phyloP scores from a whole-genome alignment of 805 yeast genomes.

The Monosporozyma yasuniensis region DNA sequence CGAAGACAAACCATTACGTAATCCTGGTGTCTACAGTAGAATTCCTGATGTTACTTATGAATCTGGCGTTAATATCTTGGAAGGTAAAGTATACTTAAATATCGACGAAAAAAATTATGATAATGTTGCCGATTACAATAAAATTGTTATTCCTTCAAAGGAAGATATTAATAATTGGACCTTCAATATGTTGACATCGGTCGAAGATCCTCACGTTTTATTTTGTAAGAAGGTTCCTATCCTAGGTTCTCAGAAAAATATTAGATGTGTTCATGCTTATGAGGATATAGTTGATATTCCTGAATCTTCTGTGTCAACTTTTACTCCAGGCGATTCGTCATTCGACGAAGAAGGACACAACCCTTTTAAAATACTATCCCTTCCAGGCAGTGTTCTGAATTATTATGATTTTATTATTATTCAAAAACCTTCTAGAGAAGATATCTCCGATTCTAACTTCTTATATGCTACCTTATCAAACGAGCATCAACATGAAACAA shows the following conservation, averaged over 20 bases:
- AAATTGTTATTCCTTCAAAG: slow-evolving; percentile 2
- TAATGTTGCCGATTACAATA: not conserved
- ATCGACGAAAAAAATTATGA: not conserved
- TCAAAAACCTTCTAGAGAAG: slow-evolving; percentile 26
- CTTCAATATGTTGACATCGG: slow-evolving; percentile 15
- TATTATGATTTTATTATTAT: slow-evolving; percentile 45
- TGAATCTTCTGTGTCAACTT: slow-evolving; percentile 34
- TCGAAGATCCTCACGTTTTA: slow-evolving; percentile 6
- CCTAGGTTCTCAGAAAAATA: not conserved
- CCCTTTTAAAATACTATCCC: slow-evolving; percentile 44
- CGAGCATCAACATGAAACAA: not conserved
- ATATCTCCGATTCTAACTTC: slow-evolving; percentile 11
- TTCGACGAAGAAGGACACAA: slow-evolving; percentile 36
- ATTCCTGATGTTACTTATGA: slow-evolving; percentile 4
- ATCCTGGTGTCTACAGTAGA: not conserved
- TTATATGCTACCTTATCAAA: slow-evolving; percentile 15
- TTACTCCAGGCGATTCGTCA: slow-evolving; percentile 44
- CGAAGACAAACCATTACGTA: not conserved
- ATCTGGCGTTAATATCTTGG: not conserved
- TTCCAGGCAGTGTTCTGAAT: slow-evolving; percentile 32
- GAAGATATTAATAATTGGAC: not conserved
- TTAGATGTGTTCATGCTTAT: slow-evolving; percentile 39
- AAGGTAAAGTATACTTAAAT: slow-evolving; percentile 1
- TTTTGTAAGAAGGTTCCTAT: slow-evolving; percentile 10
- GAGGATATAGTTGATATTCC: slow-evolving; percentile 40